These are phyloP conservation scores for Starmerella powellii DNA, from an alignment of 805 yeast species.

Conservation along the genomic window DNA sequence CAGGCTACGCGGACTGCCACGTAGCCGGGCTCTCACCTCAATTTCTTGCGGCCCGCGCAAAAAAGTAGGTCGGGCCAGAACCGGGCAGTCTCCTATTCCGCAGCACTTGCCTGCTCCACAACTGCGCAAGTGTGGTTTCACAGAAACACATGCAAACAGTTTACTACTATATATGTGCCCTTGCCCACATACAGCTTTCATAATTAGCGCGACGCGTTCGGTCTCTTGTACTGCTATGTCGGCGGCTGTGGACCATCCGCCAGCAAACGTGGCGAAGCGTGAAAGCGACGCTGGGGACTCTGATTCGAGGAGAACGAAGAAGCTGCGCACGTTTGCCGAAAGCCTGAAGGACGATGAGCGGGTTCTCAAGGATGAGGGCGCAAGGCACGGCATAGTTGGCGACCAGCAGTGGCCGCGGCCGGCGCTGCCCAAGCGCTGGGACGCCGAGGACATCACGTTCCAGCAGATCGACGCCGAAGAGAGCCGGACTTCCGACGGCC, in stretches of 20 bases:
- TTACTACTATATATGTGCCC: too few relatives aligned
- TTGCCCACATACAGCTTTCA: too few relatives aligned
- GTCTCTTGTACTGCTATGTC: neutral
- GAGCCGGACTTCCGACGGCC: constrained; percentile 19
- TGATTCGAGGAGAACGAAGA: constrained; percentile 3
- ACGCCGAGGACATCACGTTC: constrained; percentile 27
- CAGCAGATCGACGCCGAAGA: constrained; percentile 97
- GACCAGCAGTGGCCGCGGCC: constrained; percentile 46
- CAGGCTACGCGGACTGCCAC: too few relatives aligned
- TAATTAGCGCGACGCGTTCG: neutral
- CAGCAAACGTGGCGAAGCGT: neutral
- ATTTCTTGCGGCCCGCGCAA: too few relatives aligned
- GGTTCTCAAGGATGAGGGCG: constrained; percentile 3
- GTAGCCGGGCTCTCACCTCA: too few relatives aligned
- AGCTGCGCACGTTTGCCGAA: constrained; percentile 10
- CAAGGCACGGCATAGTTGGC: constrained; percentile 11
- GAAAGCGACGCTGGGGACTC: neutral
- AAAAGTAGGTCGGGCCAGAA: too few relatives aligned
- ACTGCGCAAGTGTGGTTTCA: too few relatives aligned
- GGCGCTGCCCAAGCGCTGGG: constrained; percentile 38
- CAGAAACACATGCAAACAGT: too few relatives aligned
- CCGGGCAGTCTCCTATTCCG: too few relatives aligned
- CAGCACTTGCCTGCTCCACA: too few relatives aligned
- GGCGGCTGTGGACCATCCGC: neutral
- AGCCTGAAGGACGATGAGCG: constrained; percentile 14